A percentile compares a stretch with the other conserved stretches of the same genome.
These are phyloP conservation scores for Paramyrothecium roridum DNA, from an alignment of 2,329 filamentous ascomycete genomes.

Conservation along the genomic window DNA sequence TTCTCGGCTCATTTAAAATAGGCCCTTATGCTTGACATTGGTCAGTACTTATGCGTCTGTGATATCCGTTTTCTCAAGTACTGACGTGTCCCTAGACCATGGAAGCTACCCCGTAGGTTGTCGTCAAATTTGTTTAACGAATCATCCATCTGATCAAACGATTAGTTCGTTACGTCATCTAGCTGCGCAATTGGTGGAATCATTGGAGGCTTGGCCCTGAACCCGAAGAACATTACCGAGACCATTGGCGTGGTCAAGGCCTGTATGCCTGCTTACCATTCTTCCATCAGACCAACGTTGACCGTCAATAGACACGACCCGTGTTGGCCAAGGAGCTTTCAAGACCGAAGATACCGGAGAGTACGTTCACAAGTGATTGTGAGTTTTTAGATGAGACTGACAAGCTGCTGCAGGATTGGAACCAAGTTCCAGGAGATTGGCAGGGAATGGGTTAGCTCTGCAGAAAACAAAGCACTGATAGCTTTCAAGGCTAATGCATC, in stretches of 20 bases:
- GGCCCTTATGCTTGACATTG: constrained; percentile 64
- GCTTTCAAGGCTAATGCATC: too few species aligned
- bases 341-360: constrained; percentile 56
- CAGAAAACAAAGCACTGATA: too few species aligned
- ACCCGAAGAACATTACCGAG: constrained; percentile 56
- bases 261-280: constrained; percentile 33
- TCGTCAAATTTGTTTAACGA: constrained; percentile 12
- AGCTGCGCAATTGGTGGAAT: constrained; percentile 58
- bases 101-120: constrained; percentile 28
- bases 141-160: too few species aligned
- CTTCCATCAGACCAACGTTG: constrained; percentile 12
- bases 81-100: too few species aligned
- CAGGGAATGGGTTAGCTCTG: constrained; percentile 33
- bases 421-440: constrained; percentile 44
- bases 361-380: too few species aligned
- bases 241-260: constrained; percentile 68
- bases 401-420: constrained; percentile 28
- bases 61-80: too few species aligned
- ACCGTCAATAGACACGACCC: constrained; percentile 52
- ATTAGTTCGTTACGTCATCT: constrained; percentile 52
- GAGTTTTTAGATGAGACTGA: too few species aligned
- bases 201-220: too few species aligned
- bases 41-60: too few species aligned
- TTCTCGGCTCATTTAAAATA: constrained; percentile 14
- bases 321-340: constrained; percentile 62